Evolutionary conservation across 257 asterid species (phyloP).

Genomic region (Solanum chmielewskii): DNA sequence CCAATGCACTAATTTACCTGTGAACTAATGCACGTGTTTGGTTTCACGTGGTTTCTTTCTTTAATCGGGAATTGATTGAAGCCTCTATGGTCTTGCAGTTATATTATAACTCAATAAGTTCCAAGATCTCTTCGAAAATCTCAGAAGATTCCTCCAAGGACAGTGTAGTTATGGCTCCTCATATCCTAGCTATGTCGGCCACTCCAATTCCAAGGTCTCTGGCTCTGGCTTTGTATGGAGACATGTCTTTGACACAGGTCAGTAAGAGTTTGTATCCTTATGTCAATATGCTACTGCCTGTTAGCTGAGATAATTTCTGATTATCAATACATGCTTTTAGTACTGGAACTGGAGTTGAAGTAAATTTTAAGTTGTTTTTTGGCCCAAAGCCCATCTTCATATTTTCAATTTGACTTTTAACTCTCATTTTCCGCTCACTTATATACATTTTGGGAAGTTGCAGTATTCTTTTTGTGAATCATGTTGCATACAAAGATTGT

Average conservation of each 20-base stretch:
- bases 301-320: neutral
- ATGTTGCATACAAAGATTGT: neutral
- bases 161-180: constrained; percentile 69
- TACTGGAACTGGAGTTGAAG: neutral
- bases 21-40: neutral
- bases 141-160: constrained; percentile 28
- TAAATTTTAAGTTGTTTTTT: neutral
- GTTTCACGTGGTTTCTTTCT: neutral
- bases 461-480: neutral
- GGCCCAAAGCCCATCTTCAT: neutral
- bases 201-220: constrained; percentile 97
- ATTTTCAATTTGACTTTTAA: neutral
- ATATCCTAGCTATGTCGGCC: constrained; percentile 94
- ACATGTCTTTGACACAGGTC: constrained; percentile 96
- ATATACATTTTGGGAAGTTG: neutral
- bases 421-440: neutral
- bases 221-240: constrained; percentile 93
- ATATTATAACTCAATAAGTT: constrained; percentile 42
- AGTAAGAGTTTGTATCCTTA: constrained; percentile 3
- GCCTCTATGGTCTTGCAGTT: constrained; percentile 45
- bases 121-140: constrained; percentile 35
- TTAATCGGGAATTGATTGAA: neutral
- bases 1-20: neutral
- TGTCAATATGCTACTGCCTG: neutral
- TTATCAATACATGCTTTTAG: neutral